Conservation (phyloP, 2,329 filamentous ascomycete species). For the Sporothrix globosa region DNA sequence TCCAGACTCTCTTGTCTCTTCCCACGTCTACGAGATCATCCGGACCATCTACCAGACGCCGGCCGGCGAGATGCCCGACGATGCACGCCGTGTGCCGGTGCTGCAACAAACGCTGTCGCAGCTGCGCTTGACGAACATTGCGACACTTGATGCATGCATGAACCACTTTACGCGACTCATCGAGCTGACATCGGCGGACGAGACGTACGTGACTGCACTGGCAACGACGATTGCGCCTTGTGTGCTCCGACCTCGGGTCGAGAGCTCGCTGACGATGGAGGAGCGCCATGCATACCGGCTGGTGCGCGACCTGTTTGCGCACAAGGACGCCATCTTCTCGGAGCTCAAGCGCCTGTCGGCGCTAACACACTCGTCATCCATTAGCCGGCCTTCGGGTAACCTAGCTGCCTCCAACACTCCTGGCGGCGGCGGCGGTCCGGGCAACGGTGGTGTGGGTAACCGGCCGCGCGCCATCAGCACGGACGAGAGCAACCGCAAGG, state of each 20-base stretch:
- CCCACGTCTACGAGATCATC: constrained; percentile 97
- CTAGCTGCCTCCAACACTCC: constrained; percentile 4
- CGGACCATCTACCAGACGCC: constrained; percentile 93
- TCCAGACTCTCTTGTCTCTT: constrained; percentile 93
- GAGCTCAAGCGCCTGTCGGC: constrained; percentile 90
- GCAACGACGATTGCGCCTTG: constrained; percentile 79
- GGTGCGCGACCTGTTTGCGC: constrained; percentile 85
- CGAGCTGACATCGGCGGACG: constrained; percentile 93
- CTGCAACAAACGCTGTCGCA: constrained; percentile 95
- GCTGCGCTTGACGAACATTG: constrained; percentile 93
- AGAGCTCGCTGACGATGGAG: constrained; percentile 91
- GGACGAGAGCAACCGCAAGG: constrained; percentile 92
- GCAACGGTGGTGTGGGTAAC: constrained; percentile 43
- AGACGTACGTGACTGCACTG: constrained; percentile 76
- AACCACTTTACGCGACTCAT: constrained; percentile 97
- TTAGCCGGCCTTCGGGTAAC: constrained; percentile 40
- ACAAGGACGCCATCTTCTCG: constrained; percentile 94
- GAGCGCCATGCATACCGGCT: constrained; percentile 91
- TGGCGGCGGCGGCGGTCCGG: constrained; percentile 38
- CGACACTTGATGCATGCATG: constrained; percentile 96
- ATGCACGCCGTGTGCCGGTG: constrained; percentile 77
- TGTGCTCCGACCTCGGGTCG: constrained; percentile 81
- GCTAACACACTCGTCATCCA: constrained; percentile 65
- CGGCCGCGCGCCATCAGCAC: constrained; percentile 88
- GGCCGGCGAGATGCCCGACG: constrained; percentile 72